These are phyloP conservation scores for Teratosphaeria pseudoeucalypti DNA, from an alignment of 2,329 filamentous ascomycete species.

Conservation along the genomic window DNA sequence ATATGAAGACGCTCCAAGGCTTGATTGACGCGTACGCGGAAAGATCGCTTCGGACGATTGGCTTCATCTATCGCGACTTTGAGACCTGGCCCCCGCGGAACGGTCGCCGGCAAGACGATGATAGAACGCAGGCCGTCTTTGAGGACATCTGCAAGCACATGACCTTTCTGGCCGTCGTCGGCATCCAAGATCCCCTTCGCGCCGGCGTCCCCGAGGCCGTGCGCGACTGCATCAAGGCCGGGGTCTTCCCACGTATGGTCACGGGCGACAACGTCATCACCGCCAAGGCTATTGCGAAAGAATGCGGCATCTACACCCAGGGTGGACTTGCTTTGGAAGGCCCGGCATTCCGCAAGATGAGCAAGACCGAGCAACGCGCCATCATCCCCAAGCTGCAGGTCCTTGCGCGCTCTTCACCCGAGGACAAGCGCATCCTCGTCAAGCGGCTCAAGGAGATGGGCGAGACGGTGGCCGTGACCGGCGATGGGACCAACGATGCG, in stretches of 20 bases:
- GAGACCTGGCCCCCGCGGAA: conserved; percentile 63
- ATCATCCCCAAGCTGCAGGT: conserved; percentile 56
- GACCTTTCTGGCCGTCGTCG: conserved; percentile 61
- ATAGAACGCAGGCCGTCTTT: conserved; percentile 53
- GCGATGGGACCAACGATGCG: conserved; percentile 57
- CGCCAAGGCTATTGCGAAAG: conserved; percentile 60
- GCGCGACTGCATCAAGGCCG: conserved; percentile 54
- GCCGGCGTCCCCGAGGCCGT: conserved; percentile 59
- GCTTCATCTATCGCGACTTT: conserved; percentile 74
- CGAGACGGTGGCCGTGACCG: conserved; percentile 56
- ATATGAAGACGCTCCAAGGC: conserved; percentile 49
- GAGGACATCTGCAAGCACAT: conserved; percentile 61
- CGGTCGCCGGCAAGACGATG: conserved; percentile 49
- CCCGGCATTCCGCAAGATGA: conserved; percentile 35
- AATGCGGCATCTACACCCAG: conserved; percentile 54
- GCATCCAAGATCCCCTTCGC: conserved; percentile 65
- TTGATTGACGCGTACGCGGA: conserved; percentile 70
- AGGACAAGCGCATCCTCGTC: conserved; percentile 59
- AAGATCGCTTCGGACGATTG: conserved; percentile 74
- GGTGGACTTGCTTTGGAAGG: conserved; percentile 36
- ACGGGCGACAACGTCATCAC: conserved; percentile 64
- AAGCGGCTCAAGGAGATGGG: conserved; percentile 54
- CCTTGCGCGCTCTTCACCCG: conserved; percentile 57
- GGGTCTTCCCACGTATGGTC: conserved; percentile 64
- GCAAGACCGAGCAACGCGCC: conserved; percentile 37